Evolutionary conservation across 164 flowering plant genomes (phyloP), one percentile per base, ranked within the genome.

Genomic region (Vitis cinerea): DNA sequence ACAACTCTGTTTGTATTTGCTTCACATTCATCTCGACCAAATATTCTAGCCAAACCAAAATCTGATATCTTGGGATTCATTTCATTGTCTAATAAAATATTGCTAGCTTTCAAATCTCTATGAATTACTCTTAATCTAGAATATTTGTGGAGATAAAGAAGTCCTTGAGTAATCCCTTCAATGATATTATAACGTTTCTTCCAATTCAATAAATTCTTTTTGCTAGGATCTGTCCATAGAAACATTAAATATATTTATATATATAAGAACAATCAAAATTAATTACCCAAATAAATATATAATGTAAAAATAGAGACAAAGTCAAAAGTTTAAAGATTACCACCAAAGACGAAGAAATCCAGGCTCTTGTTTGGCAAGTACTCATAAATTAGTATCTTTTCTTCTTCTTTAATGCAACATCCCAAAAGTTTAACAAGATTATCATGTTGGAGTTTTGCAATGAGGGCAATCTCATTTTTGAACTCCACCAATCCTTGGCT

Each of bases 21-120:
- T 61, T 75, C 71, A 29, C 59, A 44, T 17, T 79, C 78, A 44
- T 72, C 29, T 12, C 27, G 13, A 29, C 62, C 71, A 30, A 81
- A 81, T 50, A 72, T 68, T 64, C 75, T 75, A 30, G 82, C 84
- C 78, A 81, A 23, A n/a, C 84, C 84, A 70, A 81, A 81, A 62
- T 81, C 84, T 2, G 84, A 78, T 15, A 79, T 76, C 44, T 37
- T 37, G 44, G 84, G 80, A 23, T 74, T 74, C 82, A 81, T 76
- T 2, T 72, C 72, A 15, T 71, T 16, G 48, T 75, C 83, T 29
- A 75, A 77, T 61, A 80, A 53, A 64, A 74, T 66, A 65, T 78
- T 80, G 44, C 44, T 37, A 6, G 44, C 44, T 37, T 37, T 37
- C 7, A 37, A 6, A 37, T 37, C 44, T 60, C 78, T 70, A 27